Percentiles rank a stretch among this genome's conserved stretches.
phyloP scores from a whole-genome alignment of 2,329 filamentous ascomycete genomes.

The Raffaelea ambrosiae region DNA sequence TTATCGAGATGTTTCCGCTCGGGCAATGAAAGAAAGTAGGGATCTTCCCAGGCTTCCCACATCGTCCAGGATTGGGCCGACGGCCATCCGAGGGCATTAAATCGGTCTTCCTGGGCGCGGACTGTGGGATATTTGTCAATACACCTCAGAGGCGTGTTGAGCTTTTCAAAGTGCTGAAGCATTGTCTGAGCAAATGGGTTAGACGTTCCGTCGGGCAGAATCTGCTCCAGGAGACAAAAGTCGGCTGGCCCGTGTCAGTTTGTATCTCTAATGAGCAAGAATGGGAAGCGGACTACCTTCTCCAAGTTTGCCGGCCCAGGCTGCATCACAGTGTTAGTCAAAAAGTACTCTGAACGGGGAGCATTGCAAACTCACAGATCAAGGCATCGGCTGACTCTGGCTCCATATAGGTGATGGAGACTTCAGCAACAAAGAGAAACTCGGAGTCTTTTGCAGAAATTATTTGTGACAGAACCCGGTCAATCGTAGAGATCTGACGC shows the following conservation, averaged over 20 bases:
- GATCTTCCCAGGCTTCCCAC: conserved; percentile 75
- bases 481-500: conserved; percentile 54
- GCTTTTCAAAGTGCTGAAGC: conserved; percentile 73
- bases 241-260: conserved; percentile 19
- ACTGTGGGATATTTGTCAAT: conserved; percentile 61
- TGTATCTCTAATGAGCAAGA: not conserved
- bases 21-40: conserved; percentile 51
- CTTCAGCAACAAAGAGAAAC: conserved; percentile 79
- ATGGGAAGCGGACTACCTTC: conserved; percentile 43
- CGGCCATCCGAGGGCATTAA: conserved; percentile 59
- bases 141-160: conserved; percentile 69
- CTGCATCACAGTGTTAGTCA: not conserved
- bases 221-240: conserved; percentile 83
- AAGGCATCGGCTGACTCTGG: conserved; percentile 62
- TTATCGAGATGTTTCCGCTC: conserved; percentile 56
- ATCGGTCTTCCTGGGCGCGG: conserved; percentile 59
- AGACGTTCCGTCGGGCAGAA: conserved; percentile 65
- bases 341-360: not conserved
- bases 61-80: conserved; percentile 56
- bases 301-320: conserved; percentile 66
- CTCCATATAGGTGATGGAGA: conserved; percentile 87
- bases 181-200: conserved; percentile 85
- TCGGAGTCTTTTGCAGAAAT: conserved; percentile 49
- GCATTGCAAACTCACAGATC: conserved; percentile 31
- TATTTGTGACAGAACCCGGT: conserved; percentile 48